Evolutionary conservation across 441 rosid genomes (phyloP), one percentile per base, ranked within the genome.

Genomic region (Erodium moschatum): DNA sequence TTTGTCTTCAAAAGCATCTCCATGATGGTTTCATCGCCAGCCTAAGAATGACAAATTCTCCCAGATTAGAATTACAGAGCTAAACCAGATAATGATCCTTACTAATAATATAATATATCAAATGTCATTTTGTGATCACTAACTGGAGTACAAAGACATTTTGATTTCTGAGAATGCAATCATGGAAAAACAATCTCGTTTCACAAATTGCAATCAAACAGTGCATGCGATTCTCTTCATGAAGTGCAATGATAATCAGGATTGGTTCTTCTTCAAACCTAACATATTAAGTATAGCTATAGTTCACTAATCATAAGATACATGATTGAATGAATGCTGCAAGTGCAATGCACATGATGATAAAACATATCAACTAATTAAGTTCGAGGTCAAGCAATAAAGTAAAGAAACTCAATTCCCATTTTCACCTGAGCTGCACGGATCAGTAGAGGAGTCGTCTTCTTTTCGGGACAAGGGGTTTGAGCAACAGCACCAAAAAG

Each of bases 21-120:
- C 71, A 85, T 66, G 7, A 91, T 76, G 58, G 81, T 84, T 82
- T 85, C 94, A 75, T 91, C 96, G 75, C 87, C 88, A 35, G 84
- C 92, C 97, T 91, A 13, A 70, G 64, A 70, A 70, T 27, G 50
- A 70, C 52, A 20, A 31, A 74, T 38, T 64, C 61, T 64, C 24
- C 19, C 20, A 13, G 8, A 16, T 64, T 67, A 20, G 56, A 21
- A 62, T 70, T 64, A 72, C 50, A 69, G 10, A 67, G 24, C 10
- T 50, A 48, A 69, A 56, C 44, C 27, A 62, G 24, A 6, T 67
- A 40, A 24, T 54, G 35, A 52, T 42, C 27, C 27, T 15, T 13
- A 5, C 15, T 52, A 6, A 40, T 6, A 9, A 44, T 44, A 44
- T 44, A 11, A 44, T 44, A 18, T 58, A 13, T 58, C 8, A 58